Conservation (phyloP, 805 yeast genomes). For the Kodamaea hsintzibuensis region DNA sequence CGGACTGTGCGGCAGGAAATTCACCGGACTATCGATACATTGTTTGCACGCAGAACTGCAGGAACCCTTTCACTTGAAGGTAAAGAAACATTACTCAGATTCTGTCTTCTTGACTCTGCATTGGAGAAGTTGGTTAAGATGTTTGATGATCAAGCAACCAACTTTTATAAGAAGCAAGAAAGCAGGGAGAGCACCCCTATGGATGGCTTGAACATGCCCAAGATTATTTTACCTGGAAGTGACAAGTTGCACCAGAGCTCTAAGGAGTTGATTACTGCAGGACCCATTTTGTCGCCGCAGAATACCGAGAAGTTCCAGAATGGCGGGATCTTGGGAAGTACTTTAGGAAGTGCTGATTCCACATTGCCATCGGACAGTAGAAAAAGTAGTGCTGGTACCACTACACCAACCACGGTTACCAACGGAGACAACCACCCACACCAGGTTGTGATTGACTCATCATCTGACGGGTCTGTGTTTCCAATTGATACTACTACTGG, state of each 20-base stretch:
- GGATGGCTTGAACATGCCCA: conserved; percentile 1
- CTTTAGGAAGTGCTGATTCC: not conserved
- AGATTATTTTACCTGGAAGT: conserved; percentile 5
- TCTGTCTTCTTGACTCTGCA: conserved; percentile 55
- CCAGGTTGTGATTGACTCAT: conserved; percentile 68
- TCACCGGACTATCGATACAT: conserved; percentile 51
- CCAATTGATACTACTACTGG: conserved; percentile 73
- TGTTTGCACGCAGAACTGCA: conserved; percentile 46
- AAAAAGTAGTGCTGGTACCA: not conserved
- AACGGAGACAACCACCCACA: conserved; percentile 47
- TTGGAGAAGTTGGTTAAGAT: conserved; percentile 53
- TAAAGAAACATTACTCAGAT: conserved; percentile 53
- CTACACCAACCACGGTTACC: not conserved
- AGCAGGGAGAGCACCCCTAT: conserved; percentile 1
- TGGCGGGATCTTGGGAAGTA: conserved; percentile 7
- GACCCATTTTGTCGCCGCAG: conserved; percentile 53
- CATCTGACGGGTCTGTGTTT: conserved; percentile 49
- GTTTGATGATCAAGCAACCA: conserved; percentile 44
- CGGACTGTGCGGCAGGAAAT: conserved; percentile 50
- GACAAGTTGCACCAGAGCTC: conserved; percentile 48
- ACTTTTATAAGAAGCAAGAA: conserved; percentile 3
- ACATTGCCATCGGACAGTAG: not conserved
- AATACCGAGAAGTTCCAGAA: conserved; percentile 22
- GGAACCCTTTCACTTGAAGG: conserved; percentile 54
- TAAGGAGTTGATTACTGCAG: conserved; percentile 51